Evolutionary conservation across 805 yeast species (phyloP).

Genomic region (Wickerhamiella spandovensis): DNA sequence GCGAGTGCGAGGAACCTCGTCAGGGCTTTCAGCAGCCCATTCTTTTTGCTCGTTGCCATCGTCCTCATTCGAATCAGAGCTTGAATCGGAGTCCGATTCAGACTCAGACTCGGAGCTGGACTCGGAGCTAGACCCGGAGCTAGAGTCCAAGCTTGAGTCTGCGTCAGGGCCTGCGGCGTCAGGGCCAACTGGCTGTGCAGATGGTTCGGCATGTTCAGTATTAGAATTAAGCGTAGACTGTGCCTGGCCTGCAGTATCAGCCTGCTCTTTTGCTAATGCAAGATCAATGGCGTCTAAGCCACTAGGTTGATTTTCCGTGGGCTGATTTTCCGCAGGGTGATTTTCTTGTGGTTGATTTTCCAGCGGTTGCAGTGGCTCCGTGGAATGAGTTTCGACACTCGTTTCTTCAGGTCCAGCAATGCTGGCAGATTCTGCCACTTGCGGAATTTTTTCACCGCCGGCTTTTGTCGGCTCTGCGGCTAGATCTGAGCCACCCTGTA

Average conservation of each 20-base stretch:
- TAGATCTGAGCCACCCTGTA: not conserved
- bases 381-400: not conserved
- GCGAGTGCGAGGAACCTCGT: constrained; percentile 54
- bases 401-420: not conserved
- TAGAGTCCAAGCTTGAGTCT: not conserved
- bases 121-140: not conserved
- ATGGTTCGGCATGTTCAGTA: not conserved
- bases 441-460: not conserved
- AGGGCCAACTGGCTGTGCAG: not conserved
- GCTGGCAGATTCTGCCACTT: not conserved
- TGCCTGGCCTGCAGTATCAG: not conserved
- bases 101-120: not conserved
- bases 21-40: not conserved
- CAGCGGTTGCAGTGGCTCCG: not conserved
- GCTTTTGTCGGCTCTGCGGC: not conserved
- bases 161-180: not conserved
- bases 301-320: not conserved
- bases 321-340: not conserved
- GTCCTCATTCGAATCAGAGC: not conserved
- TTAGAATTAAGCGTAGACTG: not conserved
- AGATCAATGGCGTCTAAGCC: constrained; percentile 1
- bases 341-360: not conserved
- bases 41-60: not conserved
- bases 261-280: not conserved
- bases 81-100: not conserved